Evolutionary conservation across 2,329 filamentous ascomycete genomes (phyloP), one percentile per base, ranked within the genome.

Genomic region (Penicillium freii): DNA sequence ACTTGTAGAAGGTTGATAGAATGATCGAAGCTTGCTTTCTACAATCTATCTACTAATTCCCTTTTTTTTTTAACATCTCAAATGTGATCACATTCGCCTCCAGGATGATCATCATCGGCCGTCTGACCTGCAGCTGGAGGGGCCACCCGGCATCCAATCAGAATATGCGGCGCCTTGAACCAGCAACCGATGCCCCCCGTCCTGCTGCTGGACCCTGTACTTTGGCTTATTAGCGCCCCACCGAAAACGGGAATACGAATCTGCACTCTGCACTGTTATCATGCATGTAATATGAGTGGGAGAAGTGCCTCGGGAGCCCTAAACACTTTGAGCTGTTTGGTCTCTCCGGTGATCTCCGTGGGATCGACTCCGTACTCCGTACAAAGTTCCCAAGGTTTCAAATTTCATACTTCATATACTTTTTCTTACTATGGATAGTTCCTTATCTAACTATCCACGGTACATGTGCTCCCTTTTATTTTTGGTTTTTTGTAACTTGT

Each of bases 151-250:
- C 17, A 40, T 29, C 50, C 50, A 54, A 54, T 54, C 44, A 42
- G 29, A 48, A 31, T 21, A 47, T 47, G 21, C 27, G 19, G 36
- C 21, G 8, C 7, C 36, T 19, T 27, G 21, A 11, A 13, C 10
- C 19, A 43, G 23, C 27, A 47, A 46, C 11, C 19, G 17, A 13
- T 33, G 11, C 19, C 8, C 19, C 8, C 43, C 51, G 33, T 33
- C 19, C 43, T 10, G 13, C 34, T 52, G 54, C 34, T 52, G 54
- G 54, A 56, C 54, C 54, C 33, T 56, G 52, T 34, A 25, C 39
- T 36, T 46, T 29, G 17, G 34, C 6, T 38, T 38, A 25, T 43
- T n/a, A 43, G 15, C 19, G 29, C 40, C 17, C 29, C 31, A 34
- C 53, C 40, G 29, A 31, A 39, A 54, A 54, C 33, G 44, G 44